Conservation (phyloP, 768 basidiomycete genomes). For the Naganishia kalamii region DNA sequence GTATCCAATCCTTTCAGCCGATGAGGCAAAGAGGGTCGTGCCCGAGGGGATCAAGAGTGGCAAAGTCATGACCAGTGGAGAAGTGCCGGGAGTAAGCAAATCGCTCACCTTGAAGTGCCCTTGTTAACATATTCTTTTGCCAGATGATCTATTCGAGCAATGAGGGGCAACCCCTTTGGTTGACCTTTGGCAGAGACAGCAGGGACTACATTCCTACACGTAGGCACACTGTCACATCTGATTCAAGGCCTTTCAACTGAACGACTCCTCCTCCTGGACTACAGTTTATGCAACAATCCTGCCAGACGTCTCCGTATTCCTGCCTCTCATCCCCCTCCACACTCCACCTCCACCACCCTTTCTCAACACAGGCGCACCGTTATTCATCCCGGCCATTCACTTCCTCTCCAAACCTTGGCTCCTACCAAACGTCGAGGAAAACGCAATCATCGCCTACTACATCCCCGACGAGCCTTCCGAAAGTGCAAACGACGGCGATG, state of each 20-base stretch:
- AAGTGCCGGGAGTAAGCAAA: slow-evolving; percentile 35
- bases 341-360: slow-evolving; percentile 41
- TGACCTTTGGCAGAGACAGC: slow-evolving; percentile 39
- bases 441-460: slow-evolving; percentile 35
- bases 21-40: slow-evolving; percentile 29
- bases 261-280: not conserved
- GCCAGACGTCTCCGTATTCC: slow-evolving; percentile 23
- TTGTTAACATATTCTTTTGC: not conserved
- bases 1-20: slow-evolving; percentile 23
- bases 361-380: slow-evolving; percentile 37
- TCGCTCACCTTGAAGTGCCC: not conserved
- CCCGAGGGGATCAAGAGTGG: slow-evolving; percentile 37
- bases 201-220: slow-evolving; percentile 41
- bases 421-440: slow-evolving; percentile 37
- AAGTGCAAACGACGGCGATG: slow-evolving; percentile 9
- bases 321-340: slow-evolving; percentile 39
- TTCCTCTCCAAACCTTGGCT: slow-evolving; percentile 33
- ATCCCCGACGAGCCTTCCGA: slow-evolving; percentile 16
- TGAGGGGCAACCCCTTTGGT: slow-evolving; percentile 41
- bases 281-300: slow-evolving; percentile 24
- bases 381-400: slow-evolving; percentile 41
- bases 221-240: slow-evolving; percentile 14
- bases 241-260: not conserved
- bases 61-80: slow-evolving; percentile 35
- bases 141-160: slow-evolving; percentile 31